Evolutionary conservation across 1,139 yeast genomes (phyloP), one percentile per base, ranked within the genome.

Genomic region (Pichia sorboxylosa): DNA sequence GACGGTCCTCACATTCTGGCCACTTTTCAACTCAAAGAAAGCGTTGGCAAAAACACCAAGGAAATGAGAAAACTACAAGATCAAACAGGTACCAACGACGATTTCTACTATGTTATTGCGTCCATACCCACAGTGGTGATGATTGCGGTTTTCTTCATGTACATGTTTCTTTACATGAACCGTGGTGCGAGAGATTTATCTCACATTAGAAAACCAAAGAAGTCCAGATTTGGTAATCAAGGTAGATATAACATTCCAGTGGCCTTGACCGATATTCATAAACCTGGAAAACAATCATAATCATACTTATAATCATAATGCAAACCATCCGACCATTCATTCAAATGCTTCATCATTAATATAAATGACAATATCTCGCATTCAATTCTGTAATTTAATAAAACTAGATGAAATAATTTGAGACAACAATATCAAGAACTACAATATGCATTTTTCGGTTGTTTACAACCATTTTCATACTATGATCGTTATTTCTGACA

Each of bases 101-200:
- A 73, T 40, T 80, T 77, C 48, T 78, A 77, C 48, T 78, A 80
- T 48, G 64, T 76, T 43, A 69, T 81, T 47, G 58, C 73, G 58
- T 62, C 80, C 7, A 66, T 81, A 51, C 94, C 94, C n/a, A 68
- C 82, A 1, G 63, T 69, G 36, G 83, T 80, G 20, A 55, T 73
- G n/a, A 43, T 80, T 19, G 67, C 75, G 16, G 74, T 68, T 3
- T 58, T 75, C 28, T 61, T 64, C 27, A 74, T 79, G 79, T 79
- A 77, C 50, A 45, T 73, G 37, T 78, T 80, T 51, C 64, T 77
- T 10, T 61, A 58, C 44, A 38, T 67, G 35, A 80, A 76, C 48
- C 63, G 60, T 41, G 58, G 66, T 36, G 77, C 71, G 43, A 59
- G 72, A 46, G 74, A 69, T 42, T 54, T 69, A 29, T 54, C 67